phyloP scores from a whole-genome alignment of 805 yeast species.

The Yarrowia keelungensis region DNA sequence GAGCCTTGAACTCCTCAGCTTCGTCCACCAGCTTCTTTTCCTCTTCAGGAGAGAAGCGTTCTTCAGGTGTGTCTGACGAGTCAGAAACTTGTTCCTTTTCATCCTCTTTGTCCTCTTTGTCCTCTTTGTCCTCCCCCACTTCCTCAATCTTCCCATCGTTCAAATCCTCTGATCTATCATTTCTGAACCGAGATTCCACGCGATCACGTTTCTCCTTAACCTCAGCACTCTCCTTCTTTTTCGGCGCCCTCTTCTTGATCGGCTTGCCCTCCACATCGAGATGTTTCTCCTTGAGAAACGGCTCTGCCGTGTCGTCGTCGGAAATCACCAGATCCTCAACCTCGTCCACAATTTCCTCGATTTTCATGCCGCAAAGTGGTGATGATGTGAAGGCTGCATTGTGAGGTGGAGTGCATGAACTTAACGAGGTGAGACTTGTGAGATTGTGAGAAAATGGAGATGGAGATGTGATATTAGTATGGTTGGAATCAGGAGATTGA shows the following conservation, averaged over 20 bases:
- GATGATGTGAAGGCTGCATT: neutral
- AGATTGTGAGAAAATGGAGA: too few relatives aligned
- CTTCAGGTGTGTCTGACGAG: neutral
- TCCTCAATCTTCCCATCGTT: conserved; percentile 5
- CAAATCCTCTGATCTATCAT: neutral
- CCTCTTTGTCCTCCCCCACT: neutral
- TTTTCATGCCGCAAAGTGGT: neutral
- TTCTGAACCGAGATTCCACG: conserved; percentile 21
- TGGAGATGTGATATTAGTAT: too few relatives aligned
- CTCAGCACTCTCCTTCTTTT: neutral
- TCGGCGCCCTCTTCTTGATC: conserved; percentile 11
- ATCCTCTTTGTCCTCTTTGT: neutral
- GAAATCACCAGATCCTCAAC: conserved; percentile 15
- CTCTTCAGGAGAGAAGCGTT: conserved; percentile 41
- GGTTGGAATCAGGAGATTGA: too few relatives aligned
- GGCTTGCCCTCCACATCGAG: conserved; percentile 25
- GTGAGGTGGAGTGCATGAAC: neutral
- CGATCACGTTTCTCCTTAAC: neutral
- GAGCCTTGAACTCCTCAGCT: conserved; percentile 54
- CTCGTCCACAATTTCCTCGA: conserved; percentile 29
- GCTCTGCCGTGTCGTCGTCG: conserved; percentile 33
- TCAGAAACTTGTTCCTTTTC: neutral
- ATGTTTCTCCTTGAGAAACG: conserved; percentile 32
- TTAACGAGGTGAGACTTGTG: too few relatives aligned
- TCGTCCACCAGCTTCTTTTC: conserved; percentile 43